Evolutionary conservation across 2,329 filamentous ascomycete species (phyloP).

Genomic region (Parastagonospora avenae): DNA sequence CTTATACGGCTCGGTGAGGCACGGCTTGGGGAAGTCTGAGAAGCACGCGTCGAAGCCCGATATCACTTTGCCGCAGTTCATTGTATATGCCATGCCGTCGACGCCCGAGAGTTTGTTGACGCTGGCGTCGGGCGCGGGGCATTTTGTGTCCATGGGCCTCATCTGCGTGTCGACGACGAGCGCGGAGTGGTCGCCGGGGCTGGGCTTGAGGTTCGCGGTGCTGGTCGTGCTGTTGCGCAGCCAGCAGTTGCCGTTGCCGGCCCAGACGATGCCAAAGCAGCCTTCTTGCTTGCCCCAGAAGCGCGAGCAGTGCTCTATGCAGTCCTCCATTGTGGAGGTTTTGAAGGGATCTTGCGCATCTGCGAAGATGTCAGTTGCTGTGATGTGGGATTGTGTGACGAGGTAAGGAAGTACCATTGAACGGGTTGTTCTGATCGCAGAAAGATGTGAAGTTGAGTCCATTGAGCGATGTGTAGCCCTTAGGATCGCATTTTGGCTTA

Average conservation of each 20-base stretch:
- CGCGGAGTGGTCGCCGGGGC: constrained; percentile 23
- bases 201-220: constrained; percentile 8
- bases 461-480: constrained; percentile 31
- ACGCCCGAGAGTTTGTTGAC: constrained; percentile 26
- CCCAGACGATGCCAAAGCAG: constrained; percentile 39
- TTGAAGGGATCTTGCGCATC: constrained; percentile 25
- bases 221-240: constrained; percentile 31
- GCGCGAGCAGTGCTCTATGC: constrained; percentile 40
- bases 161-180: constrained; percentile 27
- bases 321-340: constrained; percentile 25
- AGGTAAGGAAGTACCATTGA: constrained; percentile 23
- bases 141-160: constrained; percentile 22
- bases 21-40: constrained; percentile 25
- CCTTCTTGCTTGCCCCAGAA: constrained; percentile 37
- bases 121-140: constrained; percentile 28
- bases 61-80: constrained; percentile 36
- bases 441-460: constrained; percentile 39
- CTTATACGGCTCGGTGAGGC: constrained; percentile 16
- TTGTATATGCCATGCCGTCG: constrained; percentile 32
- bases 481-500: constrained; percentile 18
- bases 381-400: not conserved
- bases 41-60: constrained; percentile 24
- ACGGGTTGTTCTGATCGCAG: constrained; percentile 35
- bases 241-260: constrained; percentile 29
- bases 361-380: constrained; percentile 9